A percentile compares a stretch with the other conserved stretches of the same genome.
phyloP scores from a whole-genome alignment of 2,329 filamentous ascomycete species.

The Myriosclerotinia duriaeana region DNA sequence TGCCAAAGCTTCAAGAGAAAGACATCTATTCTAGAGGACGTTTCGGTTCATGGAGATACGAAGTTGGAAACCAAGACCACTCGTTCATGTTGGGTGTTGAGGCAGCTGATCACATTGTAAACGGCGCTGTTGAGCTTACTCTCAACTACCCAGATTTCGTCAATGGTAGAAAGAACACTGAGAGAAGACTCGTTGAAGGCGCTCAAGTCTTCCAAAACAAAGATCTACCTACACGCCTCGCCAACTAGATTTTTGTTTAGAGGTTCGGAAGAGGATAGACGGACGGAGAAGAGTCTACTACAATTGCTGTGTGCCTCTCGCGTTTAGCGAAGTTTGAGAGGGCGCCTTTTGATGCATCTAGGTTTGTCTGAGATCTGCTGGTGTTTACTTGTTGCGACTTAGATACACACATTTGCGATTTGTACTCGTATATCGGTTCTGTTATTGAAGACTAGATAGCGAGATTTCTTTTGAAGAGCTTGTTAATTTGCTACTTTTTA shows the following conservation, averaged over 20 bases:
- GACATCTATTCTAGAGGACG: slow-evolving; percentile 94
- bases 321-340: background rate
- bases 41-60: slow-evolving; percentile 97
- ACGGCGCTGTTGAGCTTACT: slow-evolving; percentile 71
- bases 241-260: background rate
- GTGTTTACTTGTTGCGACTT: slow-evolving; percentile 20
- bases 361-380: slow-evolving; percentile 14
- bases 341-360: slow-evolving; percentile 1
- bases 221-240: slow-evolving; percentile 28
- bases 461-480: slow-evolving; percentile 22
- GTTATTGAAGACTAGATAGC: slow-evolving; percentile 11
- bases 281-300: background rate
- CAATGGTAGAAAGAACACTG: slow-evolving; percentile 50
- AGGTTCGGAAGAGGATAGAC: background rate
- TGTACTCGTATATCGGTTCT: slow-evolving; percentile 6
- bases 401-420: slow-evolving; percentile 23
- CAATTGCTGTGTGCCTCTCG: background rate
- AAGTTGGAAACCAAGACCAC: slow-evolving; percentile 74
- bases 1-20: slow-evolving; percentile 87
- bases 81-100: slow-evolving; percentile 77
- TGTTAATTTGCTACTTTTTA: slow-evolving; percentile 11
- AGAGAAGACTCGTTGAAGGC: slow-evolving; percentile 43
- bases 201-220: slow-evolving; percentile 40
- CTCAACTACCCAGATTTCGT: slow-evolving; percentile 78
- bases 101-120: slow-evolving; percentile 70